These are phyloP conservation scores for Arthromyces matolae DNA, from an alignment of 768 basidiomycete genomes.

Conservation along the genomic window DNA sequence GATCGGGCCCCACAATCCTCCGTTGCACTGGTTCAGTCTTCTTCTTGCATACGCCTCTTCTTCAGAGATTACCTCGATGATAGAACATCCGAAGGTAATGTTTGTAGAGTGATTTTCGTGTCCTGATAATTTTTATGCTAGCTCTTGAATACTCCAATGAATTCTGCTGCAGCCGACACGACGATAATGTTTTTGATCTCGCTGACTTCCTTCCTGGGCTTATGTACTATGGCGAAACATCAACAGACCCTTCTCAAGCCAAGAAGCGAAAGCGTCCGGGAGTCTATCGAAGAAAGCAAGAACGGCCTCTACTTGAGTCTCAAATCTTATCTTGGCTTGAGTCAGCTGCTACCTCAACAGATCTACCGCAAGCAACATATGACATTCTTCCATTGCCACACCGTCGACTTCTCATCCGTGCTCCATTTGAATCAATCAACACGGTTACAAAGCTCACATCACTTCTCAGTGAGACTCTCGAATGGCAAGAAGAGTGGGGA, in stretches of 20 bases:
- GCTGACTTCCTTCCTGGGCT: not conserved
- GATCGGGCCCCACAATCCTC: constrained; percentile 7
- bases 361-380: constrained; percentile 13
- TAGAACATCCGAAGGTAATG: not conserved
- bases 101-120: not conserved
- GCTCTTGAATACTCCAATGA: not conserved
- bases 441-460: constrained; percentile 4
- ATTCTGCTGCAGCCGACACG: constrained; percentile 4
- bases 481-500: constrained; percentile 23
- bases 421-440: constrained; percentile 4
- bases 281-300: constrained; percentile 10
- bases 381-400: constrained; percentile 17
- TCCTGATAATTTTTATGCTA: not conserved
- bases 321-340: constrained; percentile 18
- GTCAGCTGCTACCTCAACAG: not conserved
- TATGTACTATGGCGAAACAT: not conserved
- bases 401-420: constrained; percentile 10
- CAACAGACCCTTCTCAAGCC: not conserved
- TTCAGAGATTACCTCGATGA: constrained; percentile 5
- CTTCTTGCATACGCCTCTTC: not conserved
- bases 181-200: constrained; percentile 1
- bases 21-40: constrained; percentile 5
- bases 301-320: constrained; percentile 13
- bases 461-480: constrained; percentile 15
- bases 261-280: not conserved